Conservation (phyloP, 495 filamentous ascomycete species). For the Daldinia caldariorum region DNA sequence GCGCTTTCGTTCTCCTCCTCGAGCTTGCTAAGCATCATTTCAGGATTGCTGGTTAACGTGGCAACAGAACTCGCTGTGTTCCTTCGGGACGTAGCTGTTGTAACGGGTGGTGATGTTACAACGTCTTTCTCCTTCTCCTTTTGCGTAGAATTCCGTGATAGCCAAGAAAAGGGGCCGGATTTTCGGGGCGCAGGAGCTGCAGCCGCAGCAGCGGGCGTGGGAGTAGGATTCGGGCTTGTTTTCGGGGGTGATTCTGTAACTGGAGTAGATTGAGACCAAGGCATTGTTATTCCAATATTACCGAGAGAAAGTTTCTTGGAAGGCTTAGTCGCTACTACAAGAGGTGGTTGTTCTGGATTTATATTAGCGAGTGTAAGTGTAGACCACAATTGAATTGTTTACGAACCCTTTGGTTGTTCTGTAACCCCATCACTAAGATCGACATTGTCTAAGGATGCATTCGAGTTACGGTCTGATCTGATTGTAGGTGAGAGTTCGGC, state of each 20-base stretch:
- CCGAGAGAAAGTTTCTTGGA: slow-evolving; percentile 58
- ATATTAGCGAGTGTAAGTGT: slow-evolving; percentile 5
- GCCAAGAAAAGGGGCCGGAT: slow-evolving; percentile 79
- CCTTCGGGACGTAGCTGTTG: slow-evolving; percentile 57
- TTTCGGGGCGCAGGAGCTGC: slow-evolving; percentile 64
- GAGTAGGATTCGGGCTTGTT: slow-evolving; percentile 52
- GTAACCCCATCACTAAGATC: slow-evolving; percentile 65
- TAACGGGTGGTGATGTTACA: slow-evolving; percentile 61
- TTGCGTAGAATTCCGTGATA: slow-evolving; percentile 74
- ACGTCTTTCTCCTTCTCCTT: slow-evolving; percentile 64
- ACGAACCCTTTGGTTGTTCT: slow-evolving; percentile 45
- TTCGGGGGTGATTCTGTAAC: slow-evolving; percentile 50
- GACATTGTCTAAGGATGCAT: slow-evolving; percentile 73
- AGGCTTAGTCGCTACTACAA: slow-evolving; percentile 29
- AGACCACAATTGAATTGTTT: neutral
- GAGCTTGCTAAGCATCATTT: slow-evolving; percentile 74
- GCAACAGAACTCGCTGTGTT: slow-evolving; percentile 81
- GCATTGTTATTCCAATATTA: slow-evolving; percentile 64
- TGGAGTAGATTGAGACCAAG: slow-evolving; percentile 56
- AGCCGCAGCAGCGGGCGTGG: slow-evolving; percentile 51
- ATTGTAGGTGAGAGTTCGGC: slow-evolving; percentile 50
- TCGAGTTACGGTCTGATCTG: slow-evolving; percentile 70
- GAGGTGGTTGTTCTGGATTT: slow-evolving; percentile 22
- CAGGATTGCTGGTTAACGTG: slow-evolving; percentile 76
- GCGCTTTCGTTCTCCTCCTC: slow-evolving; percentile 71